Base-by-base conservation (phyloP, 139 green algal species). In the Edaphochlamys debaryana region DNA sequence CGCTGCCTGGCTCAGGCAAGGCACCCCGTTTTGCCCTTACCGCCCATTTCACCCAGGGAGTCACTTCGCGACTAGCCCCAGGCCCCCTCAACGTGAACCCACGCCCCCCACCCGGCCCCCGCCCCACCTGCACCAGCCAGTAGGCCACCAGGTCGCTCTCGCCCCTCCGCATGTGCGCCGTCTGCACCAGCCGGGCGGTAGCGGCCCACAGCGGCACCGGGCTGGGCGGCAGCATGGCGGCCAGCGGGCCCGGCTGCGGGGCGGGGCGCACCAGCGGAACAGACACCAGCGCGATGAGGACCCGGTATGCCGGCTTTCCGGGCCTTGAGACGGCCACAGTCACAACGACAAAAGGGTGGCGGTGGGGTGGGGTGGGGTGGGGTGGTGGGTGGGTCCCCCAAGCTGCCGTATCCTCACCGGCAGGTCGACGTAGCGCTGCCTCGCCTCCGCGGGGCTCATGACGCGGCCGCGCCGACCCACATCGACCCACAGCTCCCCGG, bases 121-220 rank as follows among this genome's bases (percentile, higher is more conserved):
- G 27, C 29, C 58, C 4, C 58, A 81, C 75, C 75, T 81, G 75
- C 75, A 81, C 75, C 64, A 95, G 72, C 92, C 92, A 96, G 76
- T 93, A 86, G 3, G 91, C 94, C 48, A 96, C 93, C 7, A 88
- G n/a, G 87, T 96, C 94, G 42, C 90, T 92, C 86, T 96, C 92
- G 0, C 94, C 94, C 0, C 92, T 78, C 50, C 94, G 85, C 85
- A 94, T 91, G 70, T 96, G 91, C 41, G 92, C 93, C 40, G 91
- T 87, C 60, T 92, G 72, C 66, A 92, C 79, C 17, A 87, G 88
- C 6, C 92, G 82, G 13, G 85, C 86, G 70, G 91, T 77, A 30
- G 90, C 83, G 7, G 69, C 77, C 80, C 88, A 90, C 37, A 90
- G 50, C 37, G 37, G 40, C n/a, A 62, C 19, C 60, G 60, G 76